Base-by-base conservation (phyloP, 306 rosid genomes). In the Adenanthera pavonina region DNA sequence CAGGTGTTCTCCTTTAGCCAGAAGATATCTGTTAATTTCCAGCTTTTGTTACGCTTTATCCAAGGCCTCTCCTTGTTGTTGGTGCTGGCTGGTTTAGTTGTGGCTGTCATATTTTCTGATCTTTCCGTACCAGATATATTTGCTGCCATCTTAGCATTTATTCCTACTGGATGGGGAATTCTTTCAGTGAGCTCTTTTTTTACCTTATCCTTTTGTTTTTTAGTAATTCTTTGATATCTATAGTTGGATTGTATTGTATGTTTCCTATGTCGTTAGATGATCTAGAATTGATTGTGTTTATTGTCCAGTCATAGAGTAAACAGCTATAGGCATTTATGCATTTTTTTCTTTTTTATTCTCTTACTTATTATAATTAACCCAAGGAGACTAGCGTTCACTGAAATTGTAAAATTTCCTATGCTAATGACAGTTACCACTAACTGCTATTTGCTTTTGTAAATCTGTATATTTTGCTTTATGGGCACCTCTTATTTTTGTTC, bases 161-260 rank as follows among this genome's bases (percentile, higher is more conserved):
- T 95, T 80, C 97, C 98, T 17, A 93, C 99, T 4, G 98, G 99
- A 80, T 93, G 99, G 99, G 98, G 94, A 88, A 78, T 95, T 78
- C 89, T 95, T 30, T 93, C 91, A 6, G 99, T 92, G 85, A 89
- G 99, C 90, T 87, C 53, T 77, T 64, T 7, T 43, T 68, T 47
- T 69, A 65, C 14, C n/a, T 73, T 10, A 54, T n/a, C 46, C 43
- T 41, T 47, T 54, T 78, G 11, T 77, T 8, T 68, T 44, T 61
- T 67, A 36, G 48, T 46, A 30, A 20, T 60, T 69, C 36, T 70
- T 66, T 46, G 5, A 33, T 9, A n/a, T 47, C 16, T 2, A 8
- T 61, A 20, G 19, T 57, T 57, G 40, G 59, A 35, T 44, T 52
- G 49, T 40, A 56, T n/a, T 19, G 12, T 36, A 47, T 77, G 76